Evolutionary conservation across 2,329 filamentous ascomycete species (phyloP), one percentile per base, ranked within the genome.

Genomic region (Paramyrothecium roridum): DNA sequence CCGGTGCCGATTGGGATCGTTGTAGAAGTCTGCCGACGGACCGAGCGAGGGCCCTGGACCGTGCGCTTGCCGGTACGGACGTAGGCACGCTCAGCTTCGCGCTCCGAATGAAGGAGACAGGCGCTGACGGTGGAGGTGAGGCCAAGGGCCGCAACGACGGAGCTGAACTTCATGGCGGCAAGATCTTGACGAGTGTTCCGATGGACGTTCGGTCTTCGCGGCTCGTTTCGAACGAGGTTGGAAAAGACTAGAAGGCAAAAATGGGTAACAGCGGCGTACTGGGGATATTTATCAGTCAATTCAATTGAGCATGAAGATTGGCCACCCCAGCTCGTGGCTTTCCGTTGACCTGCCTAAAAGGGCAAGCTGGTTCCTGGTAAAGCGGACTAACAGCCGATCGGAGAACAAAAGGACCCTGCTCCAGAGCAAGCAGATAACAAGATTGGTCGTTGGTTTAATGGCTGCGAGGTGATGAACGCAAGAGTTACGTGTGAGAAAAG

Each of bases 71-170:
- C 57, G 34, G 54, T 55, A 30, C 26, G 51, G 20, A n/a, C 33
- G 43, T 48, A 59, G 47, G 60, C 50, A 43, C 53, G 58, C 49
- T 59, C 61, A 12, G 57, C 54, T 20, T 64, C 64, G 10, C 61
- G 61, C 57, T 73, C 71, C 49, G 68, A 63, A 8, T 70, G 67
- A 21, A 72, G 63, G 19, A 73, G 66, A 58, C 78, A 64, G 22
- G 56, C 58, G 50, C 58, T 60, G 26, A 57, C 56, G 13, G 52
- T 26, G 16, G 49, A 52, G 48, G 52, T 48, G n/a, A 61, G 57
- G 47, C 56, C 57, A 26, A 65, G 57, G 40, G 54, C 58, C 33
- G 57, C 57, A 11, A 59, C 56, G 50, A 60, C 49, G 20, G 57
- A 55, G 23, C 45, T 50, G 53, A 56, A 49, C 60, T 65, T 66